Conservation (phyloP, 2,329 filamentous ascomycete genomes). For the Apiospora koreana region DNA sequence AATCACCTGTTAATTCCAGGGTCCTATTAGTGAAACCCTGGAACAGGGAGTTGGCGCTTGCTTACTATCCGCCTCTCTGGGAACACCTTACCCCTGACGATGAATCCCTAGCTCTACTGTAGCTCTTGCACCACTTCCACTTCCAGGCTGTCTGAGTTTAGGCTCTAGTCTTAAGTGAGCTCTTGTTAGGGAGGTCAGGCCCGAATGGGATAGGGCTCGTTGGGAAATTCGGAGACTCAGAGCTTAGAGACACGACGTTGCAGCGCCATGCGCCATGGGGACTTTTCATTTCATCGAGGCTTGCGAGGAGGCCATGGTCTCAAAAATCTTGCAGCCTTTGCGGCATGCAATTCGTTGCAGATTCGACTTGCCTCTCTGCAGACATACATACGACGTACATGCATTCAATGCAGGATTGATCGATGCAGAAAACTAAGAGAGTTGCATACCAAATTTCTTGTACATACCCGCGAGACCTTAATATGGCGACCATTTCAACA, state of each 20-base stretch:
- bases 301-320: neutral
- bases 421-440: neutral
- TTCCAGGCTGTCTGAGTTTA: neutral
- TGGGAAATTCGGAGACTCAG: slow-evolving; percentile 5
- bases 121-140: neutral
- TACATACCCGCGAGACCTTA: neutral
- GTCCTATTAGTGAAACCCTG: slow-evolving; percentile 9
- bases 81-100: neutral
- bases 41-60: neutral
- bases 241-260: slow-evolving; percentile 5
- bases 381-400: too few species aligned
- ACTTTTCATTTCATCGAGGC: neutral
- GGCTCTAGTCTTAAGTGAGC: too few species aligned
- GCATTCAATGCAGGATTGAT: neutral
- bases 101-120: neutral
- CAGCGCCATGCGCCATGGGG: neutral
- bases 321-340: neutral
- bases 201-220: neutral
- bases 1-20: slow-evolving; percentile 8
- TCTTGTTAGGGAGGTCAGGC: neutral
- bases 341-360: neutral
- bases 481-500: neutral
- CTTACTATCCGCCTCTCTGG: neutral
- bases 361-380: neutral
- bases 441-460: neutral